These are phyloP conservation scores for Capsicum pubescens DNA, from an alignment of 257 asterid genomes.

Conservation along the genomic window DNA sequence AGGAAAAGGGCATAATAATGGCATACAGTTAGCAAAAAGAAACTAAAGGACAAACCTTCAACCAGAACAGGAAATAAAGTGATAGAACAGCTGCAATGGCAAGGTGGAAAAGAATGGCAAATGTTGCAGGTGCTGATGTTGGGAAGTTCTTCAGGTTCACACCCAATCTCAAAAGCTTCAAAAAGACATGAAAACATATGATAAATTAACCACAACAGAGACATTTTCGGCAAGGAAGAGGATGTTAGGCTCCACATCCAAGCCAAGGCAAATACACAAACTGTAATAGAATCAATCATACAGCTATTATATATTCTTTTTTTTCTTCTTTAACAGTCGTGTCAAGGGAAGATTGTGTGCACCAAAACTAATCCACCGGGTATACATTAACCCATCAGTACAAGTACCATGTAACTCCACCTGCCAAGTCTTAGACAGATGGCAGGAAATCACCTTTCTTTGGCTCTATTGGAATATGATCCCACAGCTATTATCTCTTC, in stretches of 20 bases:
- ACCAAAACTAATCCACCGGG: background rate
- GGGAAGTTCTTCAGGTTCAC: constrained; percentile 90
- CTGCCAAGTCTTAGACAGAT: background rate
- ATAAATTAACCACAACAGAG: constrained; percentile 22
- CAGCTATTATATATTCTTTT: constrained; percentile 1
- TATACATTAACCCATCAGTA: background rate
- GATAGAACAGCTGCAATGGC: constrained; percentile 84
- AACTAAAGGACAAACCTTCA: constrained; percentile 64
- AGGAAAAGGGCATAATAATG: background rate
- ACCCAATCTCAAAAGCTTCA: constrained; percentile 70
- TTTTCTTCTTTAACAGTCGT: background rate
- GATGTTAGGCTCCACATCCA: constrained; percentile 16
- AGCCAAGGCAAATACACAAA: background rate
- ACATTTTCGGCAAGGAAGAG: constrained; percentile 5
- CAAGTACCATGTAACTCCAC: background rate
- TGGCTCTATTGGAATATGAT: background rate
- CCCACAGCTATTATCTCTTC: constrained; percentile 1
- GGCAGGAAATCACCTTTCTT: background rate
- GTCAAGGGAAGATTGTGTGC: background rate
- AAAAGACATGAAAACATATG: constrained; percentile 30
- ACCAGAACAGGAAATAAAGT: constrained; percentile 84
- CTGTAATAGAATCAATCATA: background rate
- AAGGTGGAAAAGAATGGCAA: constrained; percentile 78
- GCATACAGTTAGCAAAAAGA: background rate
- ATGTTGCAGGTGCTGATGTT: constrained; percentile 59